Base-by-base conservation (phyloP, 2,329 filamentous ascomycete species). In the Juglanconis sp. region DNA sequence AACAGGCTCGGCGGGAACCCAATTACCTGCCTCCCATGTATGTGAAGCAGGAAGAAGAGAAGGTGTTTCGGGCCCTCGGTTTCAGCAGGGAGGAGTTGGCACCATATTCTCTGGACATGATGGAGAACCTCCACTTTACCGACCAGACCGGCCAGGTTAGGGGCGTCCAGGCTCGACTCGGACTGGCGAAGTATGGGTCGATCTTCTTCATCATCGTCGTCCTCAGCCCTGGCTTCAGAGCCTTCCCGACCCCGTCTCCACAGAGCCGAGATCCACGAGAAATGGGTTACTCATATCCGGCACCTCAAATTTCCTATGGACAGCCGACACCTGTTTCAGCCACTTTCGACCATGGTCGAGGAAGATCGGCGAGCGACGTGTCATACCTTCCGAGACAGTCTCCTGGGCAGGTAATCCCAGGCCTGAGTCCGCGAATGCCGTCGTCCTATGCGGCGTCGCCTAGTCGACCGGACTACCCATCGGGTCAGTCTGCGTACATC, bases 1-100 rank as follows among this genome's bases (percentile, higher is more conserved):
- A 88, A 65, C 84, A 85, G 62, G 74, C 77, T 36, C 76, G 79
- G 65, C 83, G 79, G 58, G 83, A 86, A 35, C 85, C 85, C 17
- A 85, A 84, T 50, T 87, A 88, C 68, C 75, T 88, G 24, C 85
- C 86, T 4, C 86, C 86, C 1, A 87, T 88, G n/a, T 79, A 84
- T 62, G 79, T 77, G 42, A 80, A 79, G 64, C 73, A 78, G 52
- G 79, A 83, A 60, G 80, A 84, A 54, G 80, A 84, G 31, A 76
- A 80, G 32, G 78, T 85, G 15, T 81, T 87, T 36, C 79, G 83
- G 59, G 74, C 76, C 1, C 75, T 87, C 13, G 79, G 81, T 1
- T 85, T 87, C 65, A 74, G 73, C 10, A 64, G 75, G 0, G 83
- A 86, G 50, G 83, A 85, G 38, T 66, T 86, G 34, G 75, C 77